Evolutionary conservation across 2,329 filamentous ascomycete species (phyloP).

Genomic region (Sporothrix humicola): DNA sequence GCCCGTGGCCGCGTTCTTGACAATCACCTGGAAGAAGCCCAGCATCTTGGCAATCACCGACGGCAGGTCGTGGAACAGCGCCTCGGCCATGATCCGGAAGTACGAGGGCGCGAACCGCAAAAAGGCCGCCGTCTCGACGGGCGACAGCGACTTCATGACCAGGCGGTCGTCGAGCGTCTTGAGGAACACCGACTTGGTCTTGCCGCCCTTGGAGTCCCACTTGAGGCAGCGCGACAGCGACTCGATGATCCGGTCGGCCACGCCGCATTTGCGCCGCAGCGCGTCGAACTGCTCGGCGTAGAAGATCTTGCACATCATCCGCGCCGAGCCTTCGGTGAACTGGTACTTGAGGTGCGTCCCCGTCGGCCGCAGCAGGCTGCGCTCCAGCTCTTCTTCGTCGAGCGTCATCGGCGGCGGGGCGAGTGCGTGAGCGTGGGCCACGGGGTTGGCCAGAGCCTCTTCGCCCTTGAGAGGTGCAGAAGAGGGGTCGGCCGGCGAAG

Average conservation of each 20-base stretch:
- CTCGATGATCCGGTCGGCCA: slow-evolving; percentile 92
- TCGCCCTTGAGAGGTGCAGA: background rate
- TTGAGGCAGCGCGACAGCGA: slow-evolving; percentile 94
- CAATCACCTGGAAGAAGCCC: slow-evolving; percentile 95
- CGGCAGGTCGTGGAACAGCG: slow-evolving; percentile 91
- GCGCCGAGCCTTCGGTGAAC: slow-evolving; percentile 90
- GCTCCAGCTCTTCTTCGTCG: slow-evolving; percentile 75
- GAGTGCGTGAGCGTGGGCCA: background rate
- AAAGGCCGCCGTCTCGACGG: slow-evolving; percentile 92
- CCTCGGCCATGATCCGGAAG: slow-evolving; percentile 96
- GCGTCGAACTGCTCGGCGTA: slow-evolving; percentile 98
- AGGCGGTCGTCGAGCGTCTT: slow-evolving; percentile 96
- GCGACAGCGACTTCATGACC: slow-evolving; percentile 87
- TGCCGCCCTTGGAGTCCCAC: slow-evolving; percentile 97
- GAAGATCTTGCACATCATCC: slow-evolving; percentile 97
- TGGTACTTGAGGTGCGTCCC: slow-evolving; percentile 96
- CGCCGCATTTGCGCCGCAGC: slow-evolving; percentile 86
- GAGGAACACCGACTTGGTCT: slow-evolving; percentile 95
- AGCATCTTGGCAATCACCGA: slow-evolving; percentile 99
- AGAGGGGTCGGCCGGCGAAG: background rate
- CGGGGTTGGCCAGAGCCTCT: background rate
- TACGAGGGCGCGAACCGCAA: slow-evolving; percentile 95
- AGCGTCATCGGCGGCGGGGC: slow-evolving; percentile 43
- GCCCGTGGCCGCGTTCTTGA: slow-evolving; percentile 91
- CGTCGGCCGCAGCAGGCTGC: slow-evolving; percentile 79